These are phyloP conservation scores for Panicum virgatum DNA, from an alignment of 202 grass and related monocot species.

Conservation along the genomic window DNA sequence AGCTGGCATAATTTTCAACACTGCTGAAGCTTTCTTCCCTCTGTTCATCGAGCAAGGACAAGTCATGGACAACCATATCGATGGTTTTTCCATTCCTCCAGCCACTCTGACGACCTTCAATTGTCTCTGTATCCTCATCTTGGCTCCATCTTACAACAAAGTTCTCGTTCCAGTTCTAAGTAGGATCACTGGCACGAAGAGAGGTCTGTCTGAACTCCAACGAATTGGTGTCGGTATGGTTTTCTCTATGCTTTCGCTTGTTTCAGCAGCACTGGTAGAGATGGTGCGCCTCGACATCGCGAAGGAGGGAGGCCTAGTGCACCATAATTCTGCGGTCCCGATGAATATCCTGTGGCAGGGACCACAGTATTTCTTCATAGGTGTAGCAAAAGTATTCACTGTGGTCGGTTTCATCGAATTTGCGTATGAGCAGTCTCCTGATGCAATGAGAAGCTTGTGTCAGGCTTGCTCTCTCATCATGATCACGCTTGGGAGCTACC, in stretches of 20 bases:
- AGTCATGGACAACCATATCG: slow-evolving; percentile 51
- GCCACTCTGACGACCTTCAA: slow-evolving; percentile 63
- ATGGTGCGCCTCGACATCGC: slow-evolving; percentile 46
- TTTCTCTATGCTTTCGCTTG: slow-evolving; percentile 47
- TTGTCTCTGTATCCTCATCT: slow-evolving; percentile 52
- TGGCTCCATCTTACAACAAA: slow-evolving; percentile 52
- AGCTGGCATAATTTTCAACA: slow-evolving; percentile 63
- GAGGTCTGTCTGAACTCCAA: slow-evolving; percentile 61
- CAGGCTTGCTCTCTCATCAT: slow-evolving; percentile 56
- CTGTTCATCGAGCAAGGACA: slow-evolving; percentile 71
- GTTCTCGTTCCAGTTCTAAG: slow-evolving; percentile 55
- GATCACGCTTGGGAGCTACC: slow-evolving; percentile 42
- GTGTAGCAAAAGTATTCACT: slow-evolving; percentile 60
- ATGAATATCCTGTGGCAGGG: slow-evolving; percentile 72
- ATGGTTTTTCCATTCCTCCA: slow-evolving; percentile 45
- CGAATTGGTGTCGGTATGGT: slow-evolving; percentile 67
- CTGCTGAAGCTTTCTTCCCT: slow-evolving; percentile 55
- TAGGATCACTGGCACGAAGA: slow-evolving; percentile 50
- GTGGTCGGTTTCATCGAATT: slow-evolving; percentile 60
- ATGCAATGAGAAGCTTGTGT: slow-evolving; percentile 72
- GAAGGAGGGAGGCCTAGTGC: slow-evolving; percentile 5
- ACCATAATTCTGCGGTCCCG: slow-evolving; percentile 2
- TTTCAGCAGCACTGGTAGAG: slow-evolving; percentile 58
- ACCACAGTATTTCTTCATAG: slow-evolving; percentile 58
- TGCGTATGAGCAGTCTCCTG: slow-evolving; percentile 63